Evolutionary conservation across 345 rosid genomes (phyloP).

Genomic region (Bruguiera parviflora): DNA sequence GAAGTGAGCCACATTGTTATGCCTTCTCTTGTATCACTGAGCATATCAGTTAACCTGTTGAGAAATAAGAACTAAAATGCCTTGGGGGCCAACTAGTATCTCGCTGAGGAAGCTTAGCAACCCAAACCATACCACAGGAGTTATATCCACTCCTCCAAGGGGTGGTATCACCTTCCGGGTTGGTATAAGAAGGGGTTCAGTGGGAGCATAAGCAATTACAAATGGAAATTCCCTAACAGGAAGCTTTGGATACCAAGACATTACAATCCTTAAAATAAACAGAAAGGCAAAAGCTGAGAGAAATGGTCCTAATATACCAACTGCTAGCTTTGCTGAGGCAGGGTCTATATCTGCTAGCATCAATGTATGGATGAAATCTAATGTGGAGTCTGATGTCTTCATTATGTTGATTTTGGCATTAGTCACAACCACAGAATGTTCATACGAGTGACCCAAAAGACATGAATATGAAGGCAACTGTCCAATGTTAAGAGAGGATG

Average conservation of each 20-base stretch:
- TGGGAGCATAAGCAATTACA: constrained; percentile 83
- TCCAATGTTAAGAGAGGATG: constrained; percentile 13
- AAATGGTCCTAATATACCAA: constrained; percentile 63
- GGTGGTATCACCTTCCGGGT: constrained; percentile 88
- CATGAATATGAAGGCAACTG: constrained; percentile 7
- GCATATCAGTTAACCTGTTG: constrained; percentile 48
- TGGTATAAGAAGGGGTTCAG: constrained; percentile 67
- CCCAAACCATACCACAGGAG: constrained; percentile 90
- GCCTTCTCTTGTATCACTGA: background rate
- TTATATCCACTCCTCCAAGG: constrained; percentile 83
- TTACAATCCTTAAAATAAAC: constrained; percentile 67
- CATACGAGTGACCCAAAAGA: background rate
- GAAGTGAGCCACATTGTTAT: background rate
- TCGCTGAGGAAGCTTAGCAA: constrained; percentile 77
- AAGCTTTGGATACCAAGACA: constrained; percentile 97
- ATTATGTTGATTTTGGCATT: constrained; percentile 1
- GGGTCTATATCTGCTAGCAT: constrained; percentile 66
- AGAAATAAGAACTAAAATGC: constrained; percentile 84
- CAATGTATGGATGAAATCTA: constrained; percentile 23
- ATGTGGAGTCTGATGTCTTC: constrained; percentile 13
- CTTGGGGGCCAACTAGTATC: constrained; percentile 87
- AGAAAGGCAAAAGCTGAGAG: constrained; percentile 72
- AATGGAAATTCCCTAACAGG: constrained; percentile 83
- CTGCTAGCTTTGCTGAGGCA: constrained; percentile 64
- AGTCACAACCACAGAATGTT: background rate